Conservation (phyloP, 2,329 filamentous ascomycete genomes). For the Metarhizium sp. region DNA sequence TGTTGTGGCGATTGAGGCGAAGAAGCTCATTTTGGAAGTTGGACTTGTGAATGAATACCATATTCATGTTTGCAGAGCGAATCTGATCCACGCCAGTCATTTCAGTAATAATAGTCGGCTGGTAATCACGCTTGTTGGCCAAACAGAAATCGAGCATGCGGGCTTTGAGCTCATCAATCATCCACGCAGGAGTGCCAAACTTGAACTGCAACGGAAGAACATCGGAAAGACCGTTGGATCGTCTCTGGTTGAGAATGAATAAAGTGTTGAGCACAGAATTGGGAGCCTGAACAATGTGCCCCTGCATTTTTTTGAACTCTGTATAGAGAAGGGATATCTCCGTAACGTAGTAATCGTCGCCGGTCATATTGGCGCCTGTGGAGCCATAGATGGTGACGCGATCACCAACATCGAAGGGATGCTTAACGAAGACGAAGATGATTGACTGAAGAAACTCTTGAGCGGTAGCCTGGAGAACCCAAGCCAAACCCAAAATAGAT, state of each 20-base stretch:
- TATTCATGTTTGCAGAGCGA: slow-evolving; percentile 77
- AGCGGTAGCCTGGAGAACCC: slow-evolving; percentile 86
- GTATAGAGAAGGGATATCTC: slow-evolving; percentile 90
- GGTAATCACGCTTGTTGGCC: slow-evolving; percentile 82
- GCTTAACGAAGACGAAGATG: slow-evolving; percentile 94
- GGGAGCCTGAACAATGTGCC: slow-evolving; percentile 89
- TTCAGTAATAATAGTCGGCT: slow-evolving; percentile 78
- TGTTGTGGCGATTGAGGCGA: slow-evolving; percentile 83
- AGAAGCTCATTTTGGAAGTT: slow-evolving; percentile 94
- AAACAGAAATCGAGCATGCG: slow-evolving; percentile 76
- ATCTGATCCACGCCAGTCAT: slow-evolving; percentile 71
- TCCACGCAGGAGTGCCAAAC: slow-evolving; percentile 74
- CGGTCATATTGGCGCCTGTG: slow-evolving; percentile 65
- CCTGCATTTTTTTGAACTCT: slow-evolving; percentile 98
- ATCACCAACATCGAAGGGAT: slow-evolving; percentile 94
- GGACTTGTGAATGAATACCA: slow-evolving; percentile 96
- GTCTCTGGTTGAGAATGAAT: slow-evolving; percentile 90
- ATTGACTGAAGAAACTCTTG: slow-evolving; percentile 92
- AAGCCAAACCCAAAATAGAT: slow-evolving; percentile 78
- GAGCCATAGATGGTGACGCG: slow-evolving; percentile 88
- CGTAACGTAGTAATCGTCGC: slow-evolving; percentile 94
- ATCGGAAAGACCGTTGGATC: slow-evolving; percentile 81
- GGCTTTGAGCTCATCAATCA: slow-evolving; percentile 74
- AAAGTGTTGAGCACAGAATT: slow-evolving; percentile 89
- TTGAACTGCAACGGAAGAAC: slow-evolving; percentile 76